Base-by-base conservation (phyloP, 129 eudicot genomes). In the Scalesia atractyloides region DNA sequence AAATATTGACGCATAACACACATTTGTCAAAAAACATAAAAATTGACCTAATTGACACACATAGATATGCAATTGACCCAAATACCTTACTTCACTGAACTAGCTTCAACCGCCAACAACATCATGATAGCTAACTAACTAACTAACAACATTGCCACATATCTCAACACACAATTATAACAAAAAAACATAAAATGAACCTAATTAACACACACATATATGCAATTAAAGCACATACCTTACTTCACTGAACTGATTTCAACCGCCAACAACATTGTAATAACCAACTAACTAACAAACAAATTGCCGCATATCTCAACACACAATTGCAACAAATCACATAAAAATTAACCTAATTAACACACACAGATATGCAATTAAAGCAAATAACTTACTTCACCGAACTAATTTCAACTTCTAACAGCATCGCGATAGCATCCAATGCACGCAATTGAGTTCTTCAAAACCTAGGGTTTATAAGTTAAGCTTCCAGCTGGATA, bases 401-500 rank as follows among this genome's bases (percentile, higher is more conserved):
- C 48, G 73, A 72, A 76, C 72, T 82, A 73, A 48, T 49, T 70
- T 46, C 68, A 76, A 63, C 75, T 19, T 64, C 77, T 72, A 74
- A 69, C 15, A 66, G 15, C 86, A 70, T 70, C 64, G 8, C 43
- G 39, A 72, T 56, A 43, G n/a, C 72, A 65, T 80, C 80, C 68
- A 73, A 64, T 5, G 39, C 71, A 24, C 76, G 56, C 54, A 76
- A 76, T 76, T 73, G 81, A 50, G 78, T 34, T 78, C 47, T 10
- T 36, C 20, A 43, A 10, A 64, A 79, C 65, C 83, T 83, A 83
- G 83, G 86, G 86, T 84, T 75, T 82, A 22, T 75, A 68, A 48
- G 64, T 22, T 39, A 56, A 17, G 33, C 14, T 17, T 65, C 33
- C 37, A 76, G 69, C 74, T 76, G 39, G 30, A 68, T 14, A 78